A percentile compares a stretch with the other conserved stretches of the same genome.
Evolutionary conservation across 176 grass and related monocot species (phyloP).

Genomic region (Ensete ventricosum): DNA sequence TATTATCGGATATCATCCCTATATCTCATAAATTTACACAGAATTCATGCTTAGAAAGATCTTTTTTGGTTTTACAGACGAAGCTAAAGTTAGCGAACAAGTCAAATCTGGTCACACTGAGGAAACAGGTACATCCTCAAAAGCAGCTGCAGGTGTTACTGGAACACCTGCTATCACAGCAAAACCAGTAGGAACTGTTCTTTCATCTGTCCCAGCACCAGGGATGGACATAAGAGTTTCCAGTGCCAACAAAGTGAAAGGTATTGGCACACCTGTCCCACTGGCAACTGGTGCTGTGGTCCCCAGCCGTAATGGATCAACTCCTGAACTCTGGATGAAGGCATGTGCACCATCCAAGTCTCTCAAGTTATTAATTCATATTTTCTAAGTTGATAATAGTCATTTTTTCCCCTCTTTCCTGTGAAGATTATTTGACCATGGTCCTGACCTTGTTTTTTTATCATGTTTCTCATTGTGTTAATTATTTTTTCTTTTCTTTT

Average conservation of each 20-base stretch:
- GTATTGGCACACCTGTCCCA: slow-evolving; percentile 25
- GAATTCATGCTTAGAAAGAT: not conserved
- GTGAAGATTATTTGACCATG: not conserved
- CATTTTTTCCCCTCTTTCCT: not conserved
- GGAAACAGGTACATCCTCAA: slow-evolving; percentile 41
- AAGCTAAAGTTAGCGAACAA: slow-evolving; percentile 17
- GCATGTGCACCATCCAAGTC: slow-evolving; percentile 26
- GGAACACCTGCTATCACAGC: slow-evolving; percentile 20
- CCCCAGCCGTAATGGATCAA: slow-evolving; percentile 26
- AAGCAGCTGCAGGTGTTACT: slow-evolving; percentile 26
- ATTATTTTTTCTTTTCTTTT: too few relatives aligned
- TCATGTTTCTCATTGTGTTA: too few relatives aligned
- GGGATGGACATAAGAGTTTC: slow-evolving; percentile 19
- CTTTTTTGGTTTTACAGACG: slow-evolving; percentile 18
- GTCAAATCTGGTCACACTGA: slow-evolving; percentile 18
- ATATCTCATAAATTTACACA: not conserved
- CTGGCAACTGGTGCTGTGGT: slow-evolving; percentile 22
- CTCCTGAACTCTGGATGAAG: slow-evolving; percentile 43
- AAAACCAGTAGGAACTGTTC: slow-evolving; percentile 35
- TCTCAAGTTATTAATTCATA: not conserved
- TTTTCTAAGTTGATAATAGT: not conserved
- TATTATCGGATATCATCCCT: not conserved
- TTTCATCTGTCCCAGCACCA: slow-evolving; percentile 25
- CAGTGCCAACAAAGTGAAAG: slow-evolving; percentile 20
- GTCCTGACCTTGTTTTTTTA: too few relatives aligned